Evolutionary conservation across 179 eudicot species (phyloP).

Genomic region (Vitellaria paradoxa): DNA sequence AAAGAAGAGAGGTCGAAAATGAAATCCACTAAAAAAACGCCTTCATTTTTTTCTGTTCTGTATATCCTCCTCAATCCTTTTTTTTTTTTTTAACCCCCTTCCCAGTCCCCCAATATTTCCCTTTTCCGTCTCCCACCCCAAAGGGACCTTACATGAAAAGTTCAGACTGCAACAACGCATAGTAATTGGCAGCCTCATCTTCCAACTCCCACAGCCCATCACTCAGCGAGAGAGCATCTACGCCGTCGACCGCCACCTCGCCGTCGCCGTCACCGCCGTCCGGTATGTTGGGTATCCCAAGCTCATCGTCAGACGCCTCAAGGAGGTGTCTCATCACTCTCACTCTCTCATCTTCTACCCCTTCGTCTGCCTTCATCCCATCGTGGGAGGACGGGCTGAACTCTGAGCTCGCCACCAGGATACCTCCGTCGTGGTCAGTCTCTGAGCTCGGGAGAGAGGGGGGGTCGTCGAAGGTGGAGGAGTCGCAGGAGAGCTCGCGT

Average conservation of each 20-base stretch:
- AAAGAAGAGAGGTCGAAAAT: constrained; percentile 19
- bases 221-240: constrained; percentile 25
- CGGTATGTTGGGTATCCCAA: constrained; percentile 55
- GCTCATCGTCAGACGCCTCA: constrained; percentile 91
- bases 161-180: constrained; percentile 58
- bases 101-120: constrained; percentile 13
- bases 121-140: constrained; percentile 26
- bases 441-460: constrained; percentile 2
- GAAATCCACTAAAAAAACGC: constrained; percentile 20
- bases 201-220: constrained; percentile 82
- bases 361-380: background rate
- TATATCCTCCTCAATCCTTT: background rate
- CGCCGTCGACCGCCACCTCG: constrained; percentile 35
- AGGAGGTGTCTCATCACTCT: constrained; percentile 70
- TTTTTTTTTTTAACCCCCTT: constrained; percentile 14
- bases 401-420: background rate
- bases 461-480: constrained; percentile 8
- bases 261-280: constrained; percentile 14
- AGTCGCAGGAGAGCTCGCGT: constrained; percentile 43
- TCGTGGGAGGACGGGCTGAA: background rate
- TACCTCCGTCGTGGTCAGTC: background rate
- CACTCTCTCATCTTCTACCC: constrained; percentile 34
- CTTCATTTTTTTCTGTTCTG: background rate
- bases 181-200: constrained; percentile 78
- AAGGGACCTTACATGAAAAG: constrained; percentile 47